phyloP scores from a whole-genome alignment of 495 filamentous ascomycete species.

The Venustampulla echinocandica region DNA sequence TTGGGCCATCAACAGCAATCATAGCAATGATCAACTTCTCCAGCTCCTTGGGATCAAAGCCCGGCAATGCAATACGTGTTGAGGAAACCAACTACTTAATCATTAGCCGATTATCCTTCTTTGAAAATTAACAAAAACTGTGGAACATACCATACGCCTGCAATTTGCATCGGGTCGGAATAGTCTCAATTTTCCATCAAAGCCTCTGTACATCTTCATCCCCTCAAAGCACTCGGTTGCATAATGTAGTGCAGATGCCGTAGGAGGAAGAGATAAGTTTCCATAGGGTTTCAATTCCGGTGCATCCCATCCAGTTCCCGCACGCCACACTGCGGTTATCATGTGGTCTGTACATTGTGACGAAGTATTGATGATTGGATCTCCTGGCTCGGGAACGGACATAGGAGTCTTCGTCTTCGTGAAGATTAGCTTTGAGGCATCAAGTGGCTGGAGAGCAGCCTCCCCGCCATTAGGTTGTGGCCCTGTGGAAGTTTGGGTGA shows the following conservation, averaged over 20 bases:
- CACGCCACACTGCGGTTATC: constrained; percentile 69
- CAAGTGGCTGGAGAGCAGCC: constrained; percentile 33
- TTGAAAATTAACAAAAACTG: constrained; percentile 7
- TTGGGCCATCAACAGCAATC: constrained; percentile 57
- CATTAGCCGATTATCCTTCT: neutral
- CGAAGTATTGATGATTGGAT: constrained; percentile 33
- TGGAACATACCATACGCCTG: constrained; percentile 48
- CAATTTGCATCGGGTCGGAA: constrained; percentile 79
- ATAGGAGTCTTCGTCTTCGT: constrained; percentile 58
- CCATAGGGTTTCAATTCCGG: constrained; percentile 75
- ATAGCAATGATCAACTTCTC: constrained; percentile 67
- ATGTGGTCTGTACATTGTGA: constrained; percentile 80
- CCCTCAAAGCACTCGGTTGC: constrained; percentile 92
- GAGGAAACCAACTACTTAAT: constrained; percentile 44
- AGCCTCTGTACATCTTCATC: constrained; percentile 77
- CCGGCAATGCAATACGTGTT: constrained; percentile 66
- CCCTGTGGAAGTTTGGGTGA: neutral
- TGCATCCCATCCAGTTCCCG: constrained; percentile 58
- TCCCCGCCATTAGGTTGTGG: constrained; percentile 3
- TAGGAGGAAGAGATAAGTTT: constrained; percentile 73
- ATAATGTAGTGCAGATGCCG: constrained; percentile 80
- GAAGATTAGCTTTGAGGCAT: constrained; percentile 65
- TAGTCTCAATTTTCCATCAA: constrained; percentile 71
- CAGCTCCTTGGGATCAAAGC: constrained; percentile 61
- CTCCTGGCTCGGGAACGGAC: constrained; percentile 53